Evolutionary conservation across 2,329 filamentous ascomycete species (phyloP), one percentile per base, ranked within the genome.

Genomic region (Claviceps purpurea): DNA sequence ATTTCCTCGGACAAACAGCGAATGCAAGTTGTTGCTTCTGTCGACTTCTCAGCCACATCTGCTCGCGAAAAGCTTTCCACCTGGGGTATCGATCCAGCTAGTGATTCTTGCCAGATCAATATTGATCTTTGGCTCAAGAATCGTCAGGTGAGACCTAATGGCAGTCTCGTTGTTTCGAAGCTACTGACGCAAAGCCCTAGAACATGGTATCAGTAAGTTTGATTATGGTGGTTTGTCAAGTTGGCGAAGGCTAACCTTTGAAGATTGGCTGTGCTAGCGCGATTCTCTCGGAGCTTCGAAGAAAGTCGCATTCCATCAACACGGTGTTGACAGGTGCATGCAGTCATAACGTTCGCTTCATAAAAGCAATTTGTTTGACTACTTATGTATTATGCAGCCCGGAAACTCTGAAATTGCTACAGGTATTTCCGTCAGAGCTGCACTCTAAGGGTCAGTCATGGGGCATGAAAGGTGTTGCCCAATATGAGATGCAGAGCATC

Each of bases 231-330:
- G 5, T 44, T 50, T 24, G 30, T 10, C 26, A 30, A 41, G 38
- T 20, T 48, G 20, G 20, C 34, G 11, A 47, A 37, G 14, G 39
- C 45, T 61, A n/a, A 62, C 38, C 7, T 24, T 39, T n/a, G 16
- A 52, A 82, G 71, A 73, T 95, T 47, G 87, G 88, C 3, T 97
- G 93, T 67, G 86, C 85, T 26, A 89, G 90, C n/a, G 90, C 90
- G 26, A 70, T 97, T 2, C 69, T 97, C n/a, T 77, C 78, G 5
- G 87, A 94, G 57, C 67, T 96, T 24, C 81, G 88, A 59, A 81
- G 87, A 50, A 61, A 63, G 38, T 60, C 81, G 41, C 74, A 78
- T 2, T 75, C 80, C 4, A 5, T 18, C 13, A 6, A 43, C 24
- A 13, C 10, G 13, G 10, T 13, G 24, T 20, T 24, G 40, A 11